phyloP scores from a whole-genome alignment of 306 rosid genomes.

The Cercis canadensis region DNA sequence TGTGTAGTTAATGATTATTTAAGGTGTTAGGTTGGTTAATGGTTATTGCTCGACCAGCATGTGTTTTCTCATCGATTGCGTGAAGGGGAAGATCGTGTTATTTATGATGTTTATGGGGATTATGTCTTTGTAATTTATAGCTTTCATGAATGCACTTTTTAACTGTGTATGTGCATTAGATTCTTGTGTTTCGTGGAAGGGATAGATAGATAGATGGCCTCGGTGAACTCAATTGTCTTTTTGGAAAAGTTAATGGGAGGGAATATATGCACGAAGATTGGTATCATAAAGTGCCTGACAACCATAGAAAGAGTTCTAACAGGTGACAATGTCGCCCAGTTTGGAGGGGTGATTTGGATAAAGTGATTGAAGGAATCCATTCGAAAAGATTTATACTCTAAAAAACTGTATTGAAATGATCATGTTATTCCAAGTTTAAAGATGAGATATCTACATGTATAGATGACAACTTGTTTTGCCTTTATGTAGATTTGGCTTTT shows the following conservation, averaged over 20 bases:
- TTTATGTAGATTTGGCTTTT: slow-evolving; percentile 30
- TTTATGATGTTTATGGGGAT: slow-evolving; percentile 28
- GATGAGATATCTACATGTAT: slow-evolving; percentile 26
- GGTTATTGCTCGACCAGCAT: neutral
- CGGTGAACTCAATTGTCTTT: slow-evolving; percentile 51
- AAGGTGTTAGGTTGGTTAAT: slow-evolving; percentile 9
- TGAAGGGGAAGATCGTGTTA: slow-evolving; percentile 19
- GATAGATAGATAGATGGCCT: slow-evolving; percentile 40
- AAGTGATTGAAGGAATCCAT: slow-evolving; percentile 63
- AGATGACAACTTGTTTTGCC: slow-evolving; percentile 38
- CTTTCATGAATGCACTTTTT: slow-evolving; percentile 30
- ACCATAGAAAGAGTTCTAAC: slow-evolving; percentile 54
- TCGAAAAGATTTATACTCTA: slow-evolving; percentile 53
- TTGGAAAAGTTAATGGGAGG: slow-evolving; percentile 64
- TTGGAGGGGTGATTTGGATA: slow-evolving; percentile 51
- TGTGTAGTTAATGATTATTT: slow-evolving; percentile 21
- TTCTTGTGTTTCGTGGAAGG: slow-evolving; percentile 46
- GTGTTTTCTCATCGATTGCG: slow-evolving; percentile 12
- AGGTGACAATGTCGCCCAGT: slow-evolving; percentile 41
- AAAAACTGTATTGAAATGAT: slow-evolving; percentile 46
- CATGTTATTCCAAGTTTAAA: slow-evolving; percentile 40
- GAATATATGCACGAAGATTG: slow-evolving; percentile 76
- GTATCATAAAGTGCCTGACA: slow-evolving; percentile 63
- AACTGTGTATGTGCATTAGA: slow-evolving; percentile 48
- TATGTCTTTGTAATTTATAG: slow-evolving; percentile 25